A percentile compares a stretch with the other conserved stretches of the same genome.
Evolutionary conservation across 2,329 filamentous ascomycete species (phyloP).

Genomic region (Verticillium klebahnii): DNA sequence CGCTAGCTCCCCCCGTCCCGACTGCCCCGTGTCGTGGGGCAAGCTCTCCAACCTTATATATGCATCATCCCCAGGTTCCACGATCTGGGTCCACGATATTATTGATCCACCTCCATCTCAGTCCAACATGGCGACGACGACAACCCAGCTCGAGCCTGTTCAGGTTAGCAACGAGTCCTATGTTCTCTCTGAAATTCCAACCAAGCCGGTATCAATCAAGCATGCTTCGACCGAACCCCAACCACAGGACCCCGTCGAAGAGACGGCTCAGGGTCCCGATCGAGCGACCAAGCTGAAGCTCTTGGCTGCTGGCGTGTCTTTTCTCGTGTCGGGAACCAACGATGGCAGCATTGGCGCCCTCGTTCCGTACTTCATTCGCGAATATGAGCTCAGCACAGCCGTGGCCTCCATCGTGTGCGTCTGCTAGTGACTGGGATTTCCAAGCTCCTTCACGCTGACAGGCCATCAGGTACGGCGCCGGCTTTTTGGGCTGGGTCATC

Average conservation of each 20-base stretch:
- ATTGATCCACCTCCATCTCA: not conserved
- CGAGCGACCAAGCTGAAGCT: constrained; percentile 38
- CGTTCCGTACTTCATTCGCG: constrained; percentile 56
- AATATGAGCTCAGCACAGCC: constrained; percentile 49
- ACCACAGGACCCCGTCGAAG: not conserved
- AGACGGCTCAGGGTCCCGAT: constrained; percentile 9
- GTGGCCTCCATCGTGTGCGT: constrained; percentile 43
- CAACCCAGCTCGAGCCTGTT: constrained; percentile 1
- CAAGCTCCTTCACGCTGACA: constrained; percentile 10
- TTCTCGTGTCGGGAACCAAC: constrained; percentile 62
- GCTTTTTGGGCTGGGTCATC: constrained; percentile 56
- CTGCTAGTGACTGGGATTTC: not conserved
- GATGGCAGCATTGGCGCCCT: constrained; percentile 61
- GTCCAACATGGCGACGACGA: not conserved
- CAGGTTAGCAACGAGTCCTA: not conserved
- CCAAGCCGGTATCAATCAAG: not conserved
- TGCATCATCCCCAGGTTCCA: not conserved
- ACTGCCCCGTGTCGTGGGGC: not conserved
- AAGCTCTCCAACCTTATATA: not conserved
- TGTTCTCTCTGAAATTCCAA: not conserved
- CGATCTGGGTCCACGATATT: not conserved
- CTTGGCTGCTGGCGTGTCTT: constrained; percentile 52
- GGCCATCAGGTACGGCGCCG: constrained; percentile 42
- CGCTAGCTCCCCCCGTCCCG: not conserved
- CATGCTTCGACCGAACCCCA: not conserved